phyloP scores from a whole-genome alignment of 1,139 yeast genomes.

The Hansenula lynferdii region DNA sequence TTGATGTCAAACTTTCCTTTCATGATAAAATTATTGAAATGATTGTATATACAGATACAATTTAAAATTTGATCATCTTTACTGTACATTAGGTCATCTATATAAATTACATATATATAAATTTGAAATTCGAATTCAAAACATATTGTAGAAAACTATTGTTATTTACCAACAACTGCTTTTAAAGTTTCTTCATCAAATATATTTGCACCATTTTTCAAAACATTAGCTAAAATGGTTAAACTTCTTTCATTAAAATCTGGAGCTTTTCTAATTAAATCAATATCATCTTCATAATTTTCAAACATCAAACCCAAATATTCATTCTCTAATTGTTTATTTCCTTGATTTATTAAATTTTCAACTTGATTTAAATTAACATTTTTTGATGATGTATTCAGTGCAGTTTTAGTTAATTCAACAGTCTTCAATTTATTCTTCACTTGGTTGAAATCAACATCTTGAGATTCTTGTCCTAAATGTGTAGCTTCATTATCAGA shows the following conservation, averaged over 20 bases:
- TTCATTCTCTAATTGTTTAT: slow-evolving; percentile 42
- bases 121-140: no score
- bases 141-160: no score
- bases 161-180: slow-evolving; percentile 29
- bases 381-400: slow-evolving; percentile 18
- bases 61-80: not conserved
- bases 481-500: slow-evolving; percentile 35
- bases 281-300: slow-evolving; percentile 59
- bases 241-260: slow-evolving; percentile 59
- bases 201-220: slow-evolving; percentile 62
- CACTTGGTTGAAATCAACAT: slow-evolving; percentile 18
- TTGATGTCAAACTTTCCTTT: no score
- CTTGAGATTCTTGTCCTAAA: slow-evolving; percentile 12
- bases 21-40: no score
- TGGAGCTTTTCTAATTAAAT: slow-evolving; percentile 56
- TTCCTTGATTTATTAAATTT: slow-evolving; percentile 24
- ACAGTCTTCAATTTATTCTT: slow-evolving; percentile 22
- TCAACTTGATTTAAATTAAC: slow-evolving; percentile 17
- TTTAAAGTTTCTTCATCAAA: slow-evolving; percentile 59
- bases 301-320: slow-evolving; percentile 54
- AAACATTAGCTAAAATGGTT: slow-evolving; percentile 55
- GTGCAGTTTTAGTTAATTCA: slow-evolving; percentile 19
- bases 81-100: not conserved
- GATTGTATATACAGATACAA: no score
- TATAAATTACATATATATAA: not conserved